Evolutionary conservation across 306 rosid species (phyloP).

Genomic region (Dryas alaskensis): DNA sequence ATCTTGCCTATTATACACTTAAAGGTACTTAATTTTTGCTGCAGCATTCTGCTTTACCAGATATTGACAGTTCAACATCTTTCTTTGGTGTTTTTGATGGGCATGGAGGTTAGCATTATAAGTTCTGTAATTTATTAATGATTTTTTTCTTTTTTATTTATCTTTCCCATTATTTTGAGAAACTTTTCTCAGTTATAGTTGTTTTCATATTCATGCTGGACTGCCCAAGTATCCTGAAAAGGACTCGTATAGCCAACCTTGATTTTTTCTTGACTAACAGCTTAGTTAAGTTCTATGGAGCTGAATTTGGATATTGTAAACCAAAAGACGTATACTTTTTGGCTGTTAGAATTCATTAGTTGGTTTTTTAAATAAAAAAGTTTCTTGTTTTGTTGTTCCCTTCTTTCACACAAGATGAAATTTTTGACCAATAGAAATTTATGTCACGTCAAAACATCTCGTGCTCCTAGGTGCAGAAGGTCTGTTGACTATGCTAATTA

Average conservation of each 20-base stretch:
- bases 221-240: not conserved
- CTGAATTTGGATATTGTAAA: not conserved
- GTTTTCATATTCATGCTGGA: not conserved
- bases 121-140: not conserved
- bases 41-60: conserved; percentile 88
- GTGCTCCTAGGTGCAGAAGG: not conserved
- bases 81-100: conserved; percentile 97
- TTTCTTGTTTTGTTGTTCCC: not conserved
- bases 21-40: conserved; percentile 26
- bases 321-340: not conserved
- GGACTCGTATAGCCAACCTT: not conserved
- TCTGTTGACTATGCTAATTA: not conserved
- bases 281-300: not conserved
- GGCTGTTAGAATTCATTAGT: not conserved
- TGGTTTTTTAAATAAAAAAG: not conserved
- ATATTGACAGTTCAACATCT: conserved; percentile 79
- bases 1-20: not conserved
- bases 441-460: not conserved
- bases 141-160: conserved; percentile 6
- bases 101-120: conserved; percentile 76
- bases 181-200: not conserved
- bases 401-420: not conserved
- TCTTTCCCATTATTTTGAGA: conserved; percentile 7
- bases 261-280: not conserved
- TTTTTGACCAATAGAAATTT: not conserved